Evolutionary conservation across 441 rosid genomes (phyloP), one percentile per base, ranked within the genome.

Genomic region (Eugenia klotzschiana): DNA sequence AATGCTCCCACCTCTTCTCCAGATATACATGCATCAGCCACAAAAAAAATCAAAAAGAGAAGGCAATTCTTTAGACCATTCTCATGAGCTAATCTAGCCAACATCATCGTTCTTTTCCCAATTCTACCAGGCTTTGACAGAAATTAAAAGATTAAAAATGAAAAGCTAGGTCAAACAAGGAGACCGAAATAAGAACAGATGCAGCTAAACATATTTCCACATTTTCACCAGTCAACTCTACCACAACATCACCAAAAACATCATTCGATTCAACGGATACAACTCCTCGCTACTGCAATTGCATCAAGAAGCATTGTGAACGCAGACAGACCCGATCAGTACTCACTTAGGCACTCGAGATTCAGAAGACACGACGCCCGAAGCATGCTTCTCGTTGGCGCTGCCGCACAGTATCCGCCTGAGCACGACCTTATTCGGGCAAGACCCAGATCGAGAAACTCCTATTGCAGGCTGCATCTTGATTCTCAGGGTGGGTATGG

Each of bases 401-500:
- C 91, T 87, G 49, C 92, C 91, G 84, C 98, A 94, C 33, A 89
- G 82, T 13, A 93, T 91, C 91, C 92, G 89, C 86, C 82, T 89
- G 50, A 87, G 87, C 54, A 84, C 83, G 83, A 91, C 84, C 80
- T 79, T 87, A 25, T 85, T 84, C 53, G 90, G 85, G 86, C 83
- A 86, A 88, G 89, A 88, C 89, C 96, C 94, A 93, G 93, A 93
- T 94, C 96, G 92, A 87, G 84, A 88, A 86, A 89, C 81, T 80
- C 88, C 82, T 33, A 86, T 81, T 53, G 93, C 89, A 87, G 92
- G 90, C 83, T 85, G 87, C 84, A 86, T 79, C 90, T 80, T 87
- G 86, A 85, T 89, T 82, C 89, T 90, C 51, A 90, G 40, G 79
- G 86, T 84, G 52, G 97, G 93, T 84, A 91, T 80, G 46, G 97